A percentile compares a stretch with the other conserved stretches of the same genome.
Conservation (phyloP, 768 basidiomycete genomes). For the Leccinum variicolor region DNA sequence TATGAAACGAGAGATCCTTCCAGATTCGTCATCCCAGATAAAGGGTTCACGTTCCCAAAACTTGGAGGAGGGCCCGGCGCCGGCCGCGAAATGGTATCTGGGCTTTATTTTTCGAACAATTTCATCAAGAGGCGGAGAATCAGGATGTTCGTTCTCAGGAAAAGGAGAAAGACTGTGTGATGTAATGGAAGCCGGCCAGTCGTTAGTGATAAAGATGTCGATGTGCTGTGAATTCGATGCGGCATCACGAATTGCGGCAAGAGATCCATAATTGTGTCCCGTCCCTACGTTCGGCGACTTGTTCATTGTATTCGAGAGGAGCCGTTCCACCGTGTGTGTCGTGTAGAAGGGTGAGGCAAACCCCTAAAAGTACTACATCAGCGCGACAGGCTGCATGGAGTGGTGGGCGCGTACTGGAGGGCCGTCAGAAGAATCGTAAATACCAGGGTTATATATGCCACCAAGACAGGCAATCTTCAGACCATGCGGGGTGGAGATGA, state of each 20-base stretch:
- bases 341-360: conserved; percentile 77
- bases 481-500: conserved; percentile 74
- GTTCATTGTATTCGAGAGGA: conserved; percentile 66
- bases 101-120: conserved; percentile 67
- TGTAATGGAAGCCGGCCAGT: conserved; percentile 68
- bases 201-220: conserved; percentile 80
- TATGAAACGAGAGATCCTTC: conserved; percentile 70
- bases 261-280: conserved; percentile 53
- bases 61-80: conserved; percentile 57
- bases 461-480: conserved; percentile 85
- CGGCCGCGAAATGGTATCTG: conserved; percentile 81
- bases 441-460: conserved; percentile 63
- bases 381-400: not conserved
- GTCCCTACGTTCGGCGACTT: conserved; percentile 43
- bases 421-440: conserved; percentile 57
- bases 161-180: conserved; percentile 54
- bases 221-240: conserved; percentile 61
- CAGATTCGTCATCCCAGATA: conserved; percentile 70
- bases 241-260: conserved; percentile 64
- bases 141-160: conserved; percentile 39
- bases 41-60: conserved; percentile 98
- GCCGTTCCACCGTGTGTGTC: conserved; percentile 62
- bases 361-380: conserved; percentile 42
- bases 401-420: conserved; percentile 51
- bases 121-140: conserved; percentile 62